These are phyloP conservation scores for Gymnopilus junonius DNA, from an alignment of 768 basidiomycete genomes.

Conservation along the genomic window DNA sequence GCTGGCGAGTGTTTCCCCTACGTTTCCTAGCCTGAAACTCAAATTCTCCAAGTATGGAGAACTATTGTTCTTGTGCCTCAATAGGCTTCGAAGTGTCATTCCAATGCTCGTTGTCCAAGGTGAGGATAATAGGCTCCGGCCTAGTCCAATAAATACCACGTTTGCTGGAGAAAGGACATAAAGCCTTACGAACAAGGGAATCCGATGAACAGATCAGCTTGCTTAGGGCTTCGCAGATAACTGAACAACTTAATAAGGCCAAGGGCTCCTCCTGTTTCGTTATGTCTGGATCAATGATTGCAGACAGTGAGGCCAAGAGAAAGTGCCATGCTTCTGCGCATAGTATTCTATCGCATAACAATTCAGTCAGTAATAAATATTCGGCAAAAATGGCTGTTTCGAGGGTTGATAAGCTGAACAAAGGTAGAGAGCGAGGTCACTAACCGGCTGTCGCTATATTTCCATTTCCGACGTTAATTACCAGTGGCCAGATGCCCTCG, in stretches of 20 bases:
- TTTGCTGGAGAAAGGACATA: neutral
- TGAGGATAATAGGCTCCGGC: slow-evolving; percentile 30
- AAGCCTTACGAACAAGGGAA: slow-evolving; percentile 14
- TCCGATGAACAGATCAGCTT: slow-evolving; percentile 30
- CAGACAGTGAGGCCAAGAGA: slow-evolving; percentile 51
- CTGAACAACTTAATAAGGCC: slow-evolving; percentile 51
- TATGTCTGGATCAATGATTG: slow-evolving; percentile 51
- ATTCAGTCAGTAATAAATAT: slow-evolving; percentile 24
- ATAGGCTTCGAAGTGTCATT: slow-evolving; percentile 39
- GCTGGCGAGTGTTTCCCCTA: slow-evolving; percentile 21
- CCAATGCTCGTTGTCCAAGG: slow-evolving; percentile 57
- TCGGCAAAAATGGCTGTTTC: slow-evolving; percentile 23
- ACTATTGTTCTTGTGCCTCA: slow-evolving; percentile 13
- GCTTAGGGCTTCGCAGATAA: slow-evolving; percentile 53
- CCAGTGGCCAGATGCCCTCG: slow-evolving; percentile 19
- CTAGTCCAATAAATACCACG: no score
- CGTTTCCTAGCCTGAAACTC: slow-evolving; percentile 30
- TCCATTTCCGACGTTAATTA: neutral
- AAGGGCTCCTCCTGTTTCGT: slow-evolving; percentile 53
- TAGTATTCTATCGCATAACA: slow-evolving; percentile 38
- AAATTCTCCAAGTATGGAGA: slow-evolving; percentile 32
- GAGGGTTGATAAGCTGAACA: neutral
- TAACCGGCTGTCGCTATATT: slow-evolving; percentile 12
- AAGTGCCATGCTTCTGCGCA: slow-evolving; percentile 59
- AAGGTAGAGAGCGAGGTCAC: neutral